These are phyloP conservation scores for Heteromeles arbutifolia DNA, from an alignment of 306 rosid genomes.

Conservation along the genomic window DNA sequence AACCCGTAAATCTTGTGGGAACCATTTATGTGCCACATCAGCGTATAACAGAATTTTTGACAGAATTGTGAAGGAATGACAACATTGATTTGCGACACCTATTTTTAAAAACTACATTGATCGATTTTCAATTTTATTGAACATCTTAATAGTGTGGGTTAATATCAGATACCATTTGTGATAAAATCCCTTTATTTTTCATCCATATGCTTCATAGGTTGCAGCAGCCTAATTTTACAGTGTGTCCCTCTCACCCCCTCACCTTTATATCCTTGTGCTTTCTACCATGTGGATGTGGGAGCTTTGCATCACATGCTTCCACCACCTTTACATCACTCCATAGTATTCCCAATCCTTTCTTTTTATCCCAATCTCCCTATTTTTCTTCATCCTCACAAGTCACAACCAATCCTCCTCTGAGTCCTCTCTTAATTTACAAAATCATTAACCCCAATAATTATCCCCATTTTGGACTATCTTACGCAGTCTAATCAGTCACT, in stretches of 20 bases:
- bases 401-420: background rate
- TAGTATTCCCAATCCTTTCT: constrained; percentile 21
- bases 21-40: too few species aligned
- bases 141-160: too few species aligned
- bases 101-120: too few species aligned
- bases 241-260: background rate
- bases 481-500: constrained; percentile 4
- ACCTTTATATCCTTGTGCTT: background rate
- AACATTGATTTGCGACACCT: too few species aligned
- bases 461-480: constrained; percentile 13
- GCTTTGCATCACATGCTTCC: constrained; percentile 43
- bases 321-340: constrained; percentile 34
- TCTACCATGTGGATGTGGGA: constrained; percentile 24
- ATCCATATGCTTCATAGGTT: background rate
- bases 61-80: too few species aligned
- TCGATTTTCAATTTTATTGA: too few species aligned
- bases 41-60: too few species aligned
- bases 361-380: constrained; percentile 16
- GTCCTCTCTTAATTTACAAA: background rate
- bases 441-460: constrained; percentile 25
- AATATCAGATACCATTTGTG: too few species aligned
- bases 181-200: too few species aligned
- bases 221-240: background rate
- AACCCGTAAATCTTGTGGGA: too few species aligned
- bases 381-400: constrained; percentile 9